Base-by-base conservation (phyloP, 164 flowering plant species). In the Euptelea pleiosperma region DNA sequence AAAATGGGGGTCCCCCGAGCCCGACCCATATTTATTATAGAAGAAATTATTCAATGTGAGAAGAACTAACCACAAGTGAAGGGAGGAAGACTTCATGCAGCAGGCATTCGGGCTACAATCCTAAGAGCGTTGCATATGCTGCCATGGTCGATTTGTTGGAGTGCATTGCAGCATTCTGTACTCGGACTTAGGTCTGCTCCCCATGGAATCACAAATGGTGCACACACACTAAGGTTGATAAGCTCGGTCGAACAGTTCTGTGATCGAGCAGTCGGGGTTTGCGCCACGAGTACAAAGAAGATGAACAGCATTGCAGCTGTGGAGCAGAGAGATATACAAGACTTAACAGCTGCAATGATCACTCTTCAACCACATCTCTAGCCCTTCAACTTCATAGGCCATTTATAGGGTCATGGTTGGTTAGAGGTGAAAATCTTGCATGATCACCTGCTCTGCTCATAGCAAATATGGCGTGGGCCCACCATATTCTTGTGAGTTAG, bases 51-150 rank as follows among this genome's bases (percentile, higher is more conserved):
- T n/a, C n/a, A n/a, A n/a, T n/a, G n/a, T n/a, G 49, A 33, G 24
- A 33, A 36, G 29, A 26, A 16, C 58, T 36, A 43, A 67, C 70
- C 58, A 57, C 86, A 81, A 35, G 45, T 57, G 67, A 81, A 30
- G 6, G 84, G 51, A 2, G 82, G 79, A 57, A 86, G 70, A 46
- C 63, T 73, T 81, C 90, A 84, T 9, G 52, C 76, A 24, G 76
- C 11, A 21, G 93, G 93, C 28, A 84, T 73, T 1, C 62, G 70
- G 29, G 83, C 31, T 31, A 81, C 77, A 49, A 84, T 69, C 49
- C 77, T 51, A 14, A 84, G 62, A 36, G 89, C 78, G 81, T 26
- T 80, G 77, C 93, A 84, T 16, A 82, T 46, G 66, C 89, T 82
- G 37, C 66, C 79, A 2, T 62, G 75, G 1, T 67, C 63, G 0